phyloP scores from a whole-genome alignment of 2,329 filamentous ascomycete species.

The Juglanconis oblonga region DNA sequence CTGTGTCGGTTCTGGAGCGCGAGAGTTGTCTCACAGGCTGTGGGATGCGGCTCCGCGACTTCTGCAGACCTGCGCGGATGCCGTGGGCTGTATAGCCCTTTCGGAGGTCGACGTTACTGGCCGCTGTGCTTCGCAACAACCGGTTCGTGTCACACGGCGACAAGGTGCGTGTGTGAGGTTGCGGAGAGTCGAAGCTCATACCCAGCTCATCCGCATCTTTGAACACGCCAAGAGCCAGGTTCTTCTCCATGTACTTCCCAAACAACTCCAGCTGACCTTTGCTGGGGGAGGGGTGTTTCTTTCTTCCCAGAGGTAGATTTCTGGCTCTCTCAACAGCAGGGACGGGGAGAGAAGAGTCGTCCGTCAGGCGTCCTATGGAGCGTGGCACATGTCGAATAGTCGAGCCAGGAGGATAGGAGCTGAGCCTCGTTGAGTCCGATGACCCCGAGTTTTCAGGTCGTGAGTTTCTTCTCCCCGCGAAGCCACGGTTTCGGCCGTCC shows the following conservation, averaged over 20 bases:
- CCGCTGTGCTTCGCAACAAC: conserved; percentile 15
- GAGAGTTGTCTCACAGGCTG: conserved; percentile 20
- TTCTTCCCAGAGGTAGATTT: conserved; percentile 18
- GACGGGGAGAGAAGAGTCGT: background rate
- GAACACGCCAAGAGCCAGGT: conserved; percentile 7
- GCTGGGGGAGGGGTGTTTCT: conserved; percentile 46
- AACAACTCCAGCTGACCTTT: conserved; percentile 38
- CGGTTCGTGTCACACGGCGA: conserved; percentile 29
- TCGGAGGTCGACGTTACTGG: background rate
- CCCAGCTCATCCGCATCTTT: conserved; percentile 29
- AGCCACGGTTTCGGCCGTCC: background rate
- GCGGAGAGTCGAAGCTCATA: conserved; percentile 12
- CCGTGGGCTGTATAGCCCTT: conserved; percentile 5
- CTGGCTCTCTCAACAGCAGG: background rate
- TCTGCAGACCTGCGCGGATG: background rate
- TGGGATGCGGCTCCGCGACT: conserved; percentile 21
- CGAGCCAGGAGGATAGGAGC: conserved; percentile 17
- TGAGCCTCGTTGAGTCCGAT: conserved; percentile 8
- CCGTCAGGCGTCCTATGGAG: conserved; percentile 16
- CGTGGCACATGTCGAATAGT: conserved; percentile 20
- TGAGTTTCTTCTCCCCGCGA: background rate
- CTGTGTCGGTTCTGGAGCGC: conserved; percentile 11
- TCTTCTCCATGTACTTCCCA: conserved; percentile 17
- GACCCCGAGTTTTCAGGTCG: background rate
- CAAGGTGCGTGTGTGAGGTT: conserved; percentile 11